Base-by-base conservation (phyloP, 2,329 filamentous ascomycete species). In the Aspergillus pseudotamarii region DNA sequence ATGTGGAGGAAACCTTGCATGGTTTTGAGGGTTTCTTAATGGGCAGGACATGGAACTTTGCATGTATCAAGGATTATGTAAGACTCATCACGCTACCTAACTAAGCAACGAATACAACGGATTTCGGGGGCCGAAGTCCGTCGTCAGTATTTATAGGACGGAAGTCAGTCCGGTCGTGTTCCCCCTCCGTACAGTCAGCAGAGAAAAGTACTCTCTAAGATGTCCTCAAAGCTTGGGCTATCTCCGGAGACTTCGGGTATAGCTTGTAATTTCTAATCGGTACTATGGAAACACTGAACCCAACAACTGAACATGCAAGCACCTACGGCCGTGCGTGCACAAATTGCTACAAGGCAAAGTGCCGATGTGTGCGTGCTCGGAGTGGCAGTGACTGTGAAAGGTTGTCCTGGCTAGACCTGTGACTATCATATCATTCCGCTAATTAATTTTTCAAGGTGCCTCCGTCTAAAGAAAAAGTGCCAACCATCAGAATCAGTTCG, bases 401-500 rank as follows among this genome's bases (percentile, higher is more conserved):
- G 71, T 73, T 43, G 59, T 41, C 36, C n/a, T 19, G 21, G 26
- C 38, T 26, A 36, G 11, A 2, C 38, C 41, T 19, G 9, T 26
- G 38, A 14, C 12, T 45, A 50, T 11, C 34, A 36, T 59, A 19
- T 34, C 14, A 32, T 4, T 21, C 16, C 21, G 28, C 62, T 65
- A 23, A 70, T 64, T 34, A 28, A 56, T 41, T 58, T 21, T 10
- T 11, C 8, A 45, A 75, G 77, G 68, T 80, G 76, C 48, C 59
- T 73, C n/a, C 75, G 77, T 53, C 76, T 79, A 8, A 71, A 68
- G 38, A 79, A 77, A 65, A 56, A 64, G 8, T 79, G 78, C 60
- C 67, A 73, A 57, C 71, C 74, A 36, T 76, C 77, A 36, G 73
- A 77, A 21, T 75, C 74, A 28, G 56, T 72, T 64, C 77, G 77